Conservation (phyloP, 441 rosid genomes). For the Croton setiger region DNA sequence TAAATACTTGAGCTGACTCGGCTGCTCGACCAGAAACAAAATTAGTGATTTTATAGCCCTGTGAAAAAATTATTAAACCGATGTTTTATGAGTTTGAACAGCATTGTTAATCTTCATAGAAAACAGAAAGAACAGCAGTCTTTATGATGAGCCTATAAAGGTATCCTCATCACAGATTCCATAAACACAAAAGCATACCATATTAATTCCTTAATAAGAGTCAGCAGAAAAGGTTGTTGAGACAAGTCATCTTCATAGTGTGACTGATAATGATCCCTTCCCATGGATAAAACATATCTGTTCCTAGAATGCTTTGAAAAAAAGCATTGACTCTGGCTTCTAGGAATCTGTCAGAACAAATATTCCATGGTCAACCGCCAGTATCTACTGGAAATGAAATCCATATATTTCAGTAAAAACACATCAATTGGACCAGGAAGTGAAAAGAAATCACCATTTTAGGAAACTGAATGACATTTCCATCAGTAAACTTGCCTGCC, state of each 20-base stretch:
- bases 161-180: too few species aligned
- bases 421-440: background rate
- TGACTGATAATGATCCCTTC: slow-evolving; percentile 30
- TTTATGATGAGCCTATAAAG: background rate
- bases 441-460: slow-evolving; percentile 22
- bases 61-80: slow-evolving; percentile 16
- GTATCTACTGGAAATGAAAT: background rate
- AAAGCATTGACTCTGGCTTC: slow-evolving; percentile 18
- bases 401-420: background rate
- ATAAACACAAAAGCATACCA: slow-evolving; percentile 34
- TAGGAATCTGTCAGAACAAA: slow-evolving; percentile 26
- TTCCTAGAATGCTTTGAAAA: slow-evolving; percentile 8
- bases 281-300: slow-evolving; percentile 24
- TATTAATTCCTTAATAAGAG: slow-evolving; percentile 40
- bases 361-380: background rate
- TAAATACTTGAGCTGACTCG: slow-evolving; percentile 59
- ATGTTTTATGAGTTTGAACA: background rate
- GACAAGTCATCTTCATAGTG: slow-evolving; percentile 29
- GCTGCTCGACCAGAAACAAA: slow-evolving; percentile 27
- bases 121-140: background rate
- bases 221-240: slow-evolving; percentile 48
- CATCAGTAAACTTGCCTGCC: slow-evolving; percentile 13
- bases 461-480: background rate
- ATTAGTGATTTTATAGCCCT: slow-evolving; percentile 42
- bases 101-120: background rate